Percentiles rank a stretch among this genome's conserved stretches.
Conservation (phyloP, 2,329 filamentous ascomycete genomes). For the Stagonosporopsis rhizophila region DNA sequence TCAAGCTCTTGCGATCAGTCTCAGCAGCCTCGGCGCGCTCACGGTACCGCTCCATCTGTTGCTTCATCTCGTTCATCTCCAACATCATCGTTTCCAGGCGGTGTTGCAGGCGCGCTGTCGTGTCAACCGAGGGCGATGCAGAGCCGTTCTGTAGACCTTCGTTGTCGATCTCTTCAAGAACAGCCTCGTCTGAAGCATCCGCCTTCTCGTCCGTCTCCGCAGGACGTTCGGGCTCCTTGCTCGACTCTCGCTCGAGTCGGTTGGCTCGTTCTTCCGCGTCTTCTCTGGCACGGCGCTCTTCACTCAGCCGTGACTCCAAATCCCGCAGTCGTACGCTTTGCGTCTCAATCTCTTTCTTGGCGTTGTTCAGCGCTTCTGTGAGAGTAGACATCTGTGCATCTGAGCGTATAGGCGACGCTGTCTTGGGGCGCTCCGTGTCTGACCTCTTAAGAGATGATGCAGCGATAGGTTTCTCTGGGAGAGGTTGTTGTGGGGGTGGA, state of each 20-base stretch:
- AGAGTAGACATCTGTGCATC: constrained; percentile 83
- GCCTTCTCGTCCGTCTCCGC: constrained; percentile 30
- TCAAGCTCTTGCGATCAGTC: constrained; percentile 76
- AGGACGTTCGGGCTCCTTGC: constrained; percentile 44
- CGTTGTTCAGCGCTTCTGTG: constrained; percentile 81
- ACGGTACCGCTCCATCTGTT: constrained; percentile 80
- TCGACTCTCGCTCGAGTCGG: constrained; percentile 69
- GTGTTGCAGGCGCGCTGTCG: constrained; percentile 65
- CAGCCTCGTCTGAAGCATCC: constrained; percentile 18
- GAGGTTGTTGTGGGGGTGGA: constrained; percentile 88
- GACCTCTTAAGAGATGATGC: constrained; percentile 72
- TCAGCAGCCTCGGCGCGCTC: constrained; percentile 82
- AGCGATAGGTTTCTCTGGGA: constrained; percentile 90
- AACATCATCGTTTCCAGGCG: constrained; percentile 77
- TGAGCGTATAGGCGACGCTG: constrained; percentile 65
- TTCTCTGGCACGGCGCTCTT: constrained; percentile 82
- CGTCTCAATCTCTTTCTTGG: constrained; percentile 86
- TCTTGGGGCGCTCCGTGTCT: constrained; percentile 76
- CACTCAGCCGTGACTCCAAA: constrained; percentile 77
- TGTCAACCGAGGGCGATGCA: constrained; percentile 38
- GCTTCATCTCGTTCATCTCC: constrained; percentile 82
- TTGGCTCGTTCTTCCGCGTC: constrained; percentile 83
- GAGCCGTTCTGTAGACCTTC: constrained; percentile 32
- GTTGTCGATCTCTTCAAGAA: constrained; percentile 23
- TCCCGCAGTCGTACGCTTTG: constrained; percentile 81